These are phyloP conservation scores for Laburnicola sp. DNA, from an alignment of 2,329 filamentous ascomycete genomes.

Conservation along the genomic window DNA sequence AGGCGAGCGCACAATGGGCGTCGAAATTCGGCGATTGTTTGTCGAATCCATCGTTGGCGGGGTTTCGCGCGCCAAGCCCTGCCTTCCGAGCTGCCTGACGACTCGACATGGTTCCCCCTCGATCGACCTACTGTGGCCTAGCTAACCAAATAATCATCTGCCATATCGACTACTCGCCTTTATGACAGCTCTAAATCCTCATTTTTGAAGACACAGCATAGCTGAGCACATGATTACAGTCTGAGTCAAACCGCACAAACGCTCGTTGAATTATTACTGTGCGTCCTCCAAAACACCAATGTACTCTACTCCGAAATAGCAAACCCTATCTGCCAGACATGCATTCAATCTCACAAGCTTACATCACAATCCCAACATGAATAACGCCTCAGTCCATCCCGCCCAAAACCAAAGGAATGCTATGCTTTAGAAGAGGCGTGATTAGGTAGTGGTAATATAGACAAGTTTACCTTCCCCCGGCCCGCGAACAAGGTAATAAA, in stretches of 20 bases:
- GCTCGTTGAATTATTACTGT: slow-evolving; percentile 7
- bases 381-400: neutral
- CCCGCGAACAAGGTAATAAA: slow-evolving; percentile 11
- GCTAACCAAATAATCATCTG: neutral
- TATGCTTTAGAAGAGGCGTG: slow-evolving; percentile 17
- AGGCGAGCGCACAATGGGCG: slow-evolving; percentile 33
- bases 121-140: neutral
- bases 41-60: slow-evolving; percentile 6
- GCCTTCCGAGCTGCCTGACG: neutral
- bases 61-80: neutral
- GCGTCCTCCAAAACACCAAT: neutral
- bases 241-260: slow-evolving; percentile 1
- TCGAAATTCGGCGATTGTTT: slow-evolving; percentile 28
- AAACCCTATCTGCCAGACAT: neutral
- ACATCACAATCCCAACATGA: neutral
- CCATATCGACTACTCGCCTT: too few species aligned
- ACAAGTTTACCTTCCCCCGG: slow-evolving; percentile 9
- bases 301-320: neutral
- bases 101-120: too few species aligned
- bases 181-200: neutral
- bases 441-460: slow-evolving; percentile 16
- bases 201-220: neutral
- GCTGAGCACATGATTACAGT: too few species aligned
- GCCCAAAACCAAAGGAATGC: slow-evolving; percentile 14
- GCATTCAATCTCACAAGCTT: too few species aligned